Conservation (phyloP, 75 land plant genomes). For the Pseudotsuga menziesii region DNA sequence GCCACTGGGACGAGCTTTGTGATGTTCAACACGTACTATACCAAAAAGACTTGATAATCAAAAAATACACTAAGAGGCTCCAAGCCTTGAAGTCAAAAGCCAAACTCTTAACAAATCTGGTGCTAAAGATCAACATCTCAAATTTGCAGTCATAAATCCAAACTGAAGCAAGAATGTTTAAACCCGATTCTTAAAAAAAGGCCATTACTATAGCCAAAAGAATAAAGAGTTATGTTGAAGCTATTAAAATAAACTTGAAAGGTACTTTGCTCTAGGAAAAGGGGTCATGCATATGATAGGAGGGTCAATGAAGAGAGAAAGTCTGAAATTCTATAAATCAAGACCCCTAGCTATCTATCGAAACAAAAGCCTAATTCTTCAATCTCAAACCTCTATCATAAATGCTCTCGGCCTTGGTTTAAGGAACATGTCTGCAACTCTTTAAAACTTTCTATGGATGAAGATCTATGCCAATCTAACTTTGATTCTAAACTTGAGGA, state of each 20-base stretch:
- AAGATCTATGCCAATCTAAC: neutral
- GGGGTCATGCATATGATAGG: neutral
- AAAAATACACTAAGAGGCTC: neutral
- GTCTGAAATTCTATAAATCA: neutral
- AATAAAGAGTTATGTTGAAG: neutral
- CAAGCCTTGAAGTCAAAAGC: neutral
- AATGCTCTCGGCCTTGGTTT: neutral
- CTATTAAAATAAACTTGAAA: neutral
- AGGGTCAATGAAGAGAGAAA: neutral
- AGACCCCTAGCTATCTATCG: neutral
- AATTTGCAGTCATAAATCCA: neutral
- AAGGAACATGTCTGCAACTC: neutral
- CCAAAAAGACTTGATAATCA: neutral
- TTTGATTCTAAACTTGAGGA: neutral
- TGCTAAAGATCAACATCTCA: neutral
- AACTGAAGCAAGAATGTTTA: neutral
- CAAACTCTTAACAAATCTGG: neutral
- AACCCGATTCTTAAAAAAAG: neutral
- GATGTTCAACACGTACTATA: neutral
- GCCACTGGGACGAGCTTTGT: neutral
- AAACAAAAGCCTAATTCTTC: neutral
- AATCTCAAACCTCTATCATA: neutral
- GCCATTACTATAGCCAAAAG: neutral
- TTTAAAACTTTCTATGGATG: neutral
- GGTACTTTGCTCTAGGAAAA: no score